A percentile compares a stretch with the other conserved stretches of the same genome.
These are phyloP conservation scores for Mariannaea elegans DNA, from an alignment of 2,329 filamentous ascomycete genomes.

Conservation along the genomic window DNA sequence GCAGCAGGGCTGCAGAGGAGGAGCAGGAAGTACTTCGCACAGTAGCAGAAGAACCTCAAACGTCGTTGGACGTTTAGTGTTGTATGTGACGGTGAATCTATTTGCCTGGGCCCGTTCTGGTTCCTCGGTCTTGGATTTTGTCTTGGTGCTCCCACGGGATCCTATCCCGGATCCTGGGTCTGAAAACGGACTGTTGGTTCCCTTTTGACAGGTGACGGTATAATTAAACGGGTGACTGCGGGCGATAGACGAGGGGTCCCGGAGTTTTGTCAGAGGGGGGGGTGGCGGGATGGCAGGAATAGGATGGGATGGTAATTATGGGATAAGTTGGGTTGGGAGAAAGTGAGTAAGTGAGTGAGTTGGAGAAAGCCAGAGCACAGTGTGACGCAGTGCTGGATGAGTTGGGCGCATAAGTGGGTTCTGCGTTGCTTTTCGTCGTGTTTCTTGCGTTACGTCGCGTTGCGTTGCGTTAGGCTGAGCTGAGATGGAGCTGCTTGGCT, in stretches of 20 bases:
- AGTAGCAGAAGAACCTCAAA: background rate
- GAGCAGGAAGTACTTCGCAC: background rate
- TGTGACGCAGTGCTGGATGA: constrained; percentile 14
- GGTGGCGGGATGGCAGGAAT: constrained; percentile 5
- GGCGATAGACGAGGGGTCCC: constrained; percentile 13
- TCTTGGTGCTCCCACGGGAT: background rate
- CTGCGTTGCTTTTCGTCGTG: constrained; percentile 6
- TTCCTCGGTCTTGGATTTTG: background rate
- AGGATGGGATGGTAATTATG: constrained; percentile 1
- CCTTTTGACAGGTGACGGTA: constrained; percentile 9
- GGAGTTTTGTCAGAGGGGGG: constrained; percentile 1
- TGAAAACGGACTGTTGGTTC: background rate
- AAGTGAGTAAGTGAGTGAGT: constrained; percentile 2
- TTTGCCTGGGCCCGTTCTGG: background rate
- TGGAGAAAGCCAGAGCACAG: constrained; percentile 6
- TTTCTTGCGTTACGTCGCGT: constrained; percentile 11
- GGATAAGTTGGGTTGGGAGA: constrained; percentile 15
- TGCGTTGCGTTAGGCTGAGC: constrained; percentile 13
- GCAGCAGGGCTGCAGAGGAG: background rate
- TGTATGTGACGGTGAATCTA: background rate
- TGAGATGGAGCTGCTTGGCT: constrained; percentile 13
- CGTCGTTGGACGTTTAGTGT: background rate
- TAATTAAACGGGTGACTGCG: constrained; percentile 3
- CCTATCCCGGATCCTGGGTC: constrained; percentile 2
- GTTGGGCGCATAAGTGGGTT: constrained; percentile 18